Conservation (phyloP, 108 stramenopile genomes). For the Skeletonema menzelii region DNA sequence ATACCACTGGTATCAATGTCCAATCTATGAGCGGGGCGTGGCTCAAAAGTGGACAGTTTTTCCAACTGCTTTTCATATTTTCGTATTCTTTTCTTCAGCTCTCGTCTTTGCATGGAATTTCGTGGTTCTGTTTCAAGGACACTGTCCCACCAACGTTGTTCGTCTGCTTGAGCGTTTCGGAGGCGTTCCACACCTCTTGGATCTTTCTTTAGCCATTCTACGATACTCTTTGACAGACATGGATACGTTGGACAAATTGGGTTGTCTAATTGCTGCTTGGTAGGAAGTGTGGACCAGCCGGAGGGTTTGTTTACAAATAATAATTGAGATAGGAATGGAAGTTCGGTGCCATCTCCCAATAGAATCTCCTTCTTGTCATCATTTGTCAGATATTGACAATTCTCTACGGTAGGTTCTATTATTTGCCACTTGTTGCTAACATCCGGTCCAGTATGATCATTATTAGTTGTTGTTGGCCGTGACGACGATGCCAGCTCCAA, state of each 20-base stretch:
- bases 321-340: slow-evolving; percentile 26
- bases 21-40: slow-evolving; percentile 67
- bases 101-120: slow-evolving; percentile 5
- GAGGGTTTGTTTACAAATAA: slow-evolving; percentile 43
- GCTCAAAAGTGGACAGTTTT: slow-evolving; percentile 25
- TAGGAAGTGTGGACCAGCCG: slow-evolving; percentile 40
- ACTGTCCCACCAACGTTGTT: slow-evolving; percentile 31
- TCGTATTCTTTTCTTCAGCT: slow-evolving; percentile 11
- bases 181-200: slow-evolving; percentile 15
- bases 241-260: slow-evolving; percentile 11
- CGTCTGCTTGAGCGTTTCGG: slow-evolving; percentile 11
- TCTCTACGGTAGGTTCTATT: background rate
- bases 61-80: slow-evolving; percentile 3
- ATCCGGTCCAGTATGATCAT: background rate
- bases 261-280: slow-evolving; percentile 23
- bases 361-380: background rate
- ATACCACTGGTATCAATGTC: slow-evolving; percentile 72
- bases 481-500: background rate
- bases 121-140: background rate
- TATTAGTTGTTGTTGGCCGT: background rate
- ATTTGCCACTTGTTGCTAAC: background rate
- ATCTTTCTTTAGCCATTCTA: slow-evolving; percentile 21
- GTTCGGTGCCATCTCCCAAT: slow-evolving; percentile 9
- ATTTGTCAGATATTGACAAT: background rate
- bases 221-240: slow-evolving; percentile 28